phyloP scores from a whole-genome alignment of 148 eudicot species.

The Rhododendron griersonianum region DNA sequence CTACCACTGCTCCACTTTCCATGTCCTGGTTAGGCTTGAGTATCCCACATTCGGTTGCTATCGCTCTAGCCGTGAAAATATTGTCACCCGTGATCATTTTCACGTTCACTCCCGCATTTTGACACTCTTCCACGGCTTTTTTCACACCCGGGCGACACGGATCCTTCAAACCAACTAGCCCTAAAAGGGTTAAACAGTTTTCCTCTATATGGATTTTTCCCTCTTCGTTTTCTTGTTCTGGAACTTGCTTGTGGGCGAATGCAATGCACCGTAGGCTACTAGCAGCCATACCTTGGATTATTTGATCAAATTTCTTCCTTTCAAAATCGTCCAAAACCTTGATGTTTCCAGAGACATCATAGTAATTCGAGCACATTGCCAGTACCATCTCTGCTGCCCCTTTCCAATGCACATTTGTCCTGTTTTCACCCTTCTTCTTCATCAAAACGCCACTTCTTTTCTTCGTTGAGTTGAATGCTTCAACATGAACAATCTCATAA shows the following conservation, averaged over 20 bases:
- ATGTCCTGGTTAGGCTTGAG: no score
- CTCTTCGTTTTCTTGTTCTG: neutral
- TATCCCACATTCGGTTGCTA: no score
- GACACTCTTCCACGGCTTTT: slow-evolving; percentile 14
- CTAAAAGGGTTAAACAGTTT: slow-evolving; percentile 3
- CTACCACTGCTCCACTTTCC: no score
- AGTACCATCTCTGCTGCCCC: slow-evolving; percentile 14
- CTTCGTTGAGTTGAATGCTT: slow-evolving; percentile 16
- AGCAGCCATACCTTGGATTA: slow-evolving; percentile 13
- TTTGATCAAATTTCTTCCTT: slow-evolving; percentile 7
- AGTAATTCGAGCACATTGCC: slow-evolving; percentile 19
- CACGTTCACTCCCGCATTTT: slow-evolving; percentile 6
- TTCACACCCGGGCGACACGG: neutral
- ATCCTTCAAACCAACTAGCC: slow-evolving; percentile 7
- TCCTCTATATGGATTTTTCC: neutral
- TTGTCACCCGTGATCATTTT: slow-evolving; percentile 21
- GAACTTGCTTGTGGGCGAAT: slow-evolving; percentile 14
- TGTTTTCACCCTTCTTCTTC: neutral
- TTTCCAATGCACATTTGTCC: neutral
- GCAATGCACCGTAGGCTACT: slow-evolving; percentile 15
- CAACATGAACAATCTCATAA: slow-evolving; percentile 4
- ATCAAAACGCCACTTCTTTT: slow-evolving; percentile 10
- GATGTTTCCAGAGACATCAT: neutral
- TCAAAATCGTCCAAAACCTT: neutral
- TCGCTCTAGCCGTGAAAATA: slow-evolving; percentile 12